Evolutionary conservation across 495 filamentous ascomycete genomes (phyloP).

Genomic region (Lentithecium fluviatile): DNA sequence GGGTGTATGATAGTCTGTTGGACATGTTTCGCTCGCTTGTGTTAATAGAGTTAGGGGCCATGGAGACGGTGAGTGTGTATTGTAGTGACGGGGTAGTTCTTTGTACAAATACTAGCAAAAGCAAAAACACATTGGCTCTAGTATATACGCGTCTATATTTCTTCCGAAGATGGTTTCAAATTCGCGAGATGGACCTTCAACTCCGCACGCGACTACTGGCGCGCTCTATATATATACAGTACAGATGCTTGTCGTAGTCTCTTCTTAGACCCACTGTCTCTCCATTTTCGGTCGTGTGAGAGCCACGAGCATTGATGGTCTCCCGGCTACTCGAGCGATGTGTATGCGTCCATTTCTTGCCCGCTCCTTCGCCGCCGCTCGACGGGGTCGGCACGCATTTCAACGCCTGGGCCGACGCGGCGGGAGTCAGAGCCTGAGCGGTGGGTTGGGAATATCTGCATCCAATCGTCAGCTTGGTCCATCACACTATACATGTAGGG

Average conservation of each 20-base stretch:
- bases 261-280: no score
- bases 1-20: constrained; percentile 21
- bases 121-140: not conserved
- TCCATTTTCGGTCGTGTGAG: no score
- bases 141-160: not conserved
- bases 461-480: no score
- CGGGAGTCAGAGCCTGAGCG: constrained; percentile 54
- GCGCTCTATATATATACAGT: no score
- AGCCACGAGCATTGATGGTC: no score
- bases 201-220: no score
- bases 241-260: no score
- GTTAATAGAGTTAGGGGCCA: not conserved
- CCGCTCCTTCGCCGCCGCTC: constrained; percentile 49
- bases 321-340: constrained; percentile 48
- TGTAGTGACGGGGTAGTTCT: not conserved
- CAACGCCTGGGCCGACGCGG: constrained; percentile 65
- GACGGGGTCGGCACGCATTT: constrained; percentile 55
- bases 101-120: not conserved
- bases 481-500: no score
- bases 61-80: not conserved
- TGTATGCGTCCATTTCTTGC: constrained; percentile 50
- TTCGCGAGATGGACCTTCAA: no score
- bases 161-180: no score
- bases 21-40: not conserved
- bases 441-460: constrained; percentile 64